Base-by-base conservation (phyloP, 2,329 filamentous ascomycete species). In the Aspergillus ochraceoroseus region DNA sequence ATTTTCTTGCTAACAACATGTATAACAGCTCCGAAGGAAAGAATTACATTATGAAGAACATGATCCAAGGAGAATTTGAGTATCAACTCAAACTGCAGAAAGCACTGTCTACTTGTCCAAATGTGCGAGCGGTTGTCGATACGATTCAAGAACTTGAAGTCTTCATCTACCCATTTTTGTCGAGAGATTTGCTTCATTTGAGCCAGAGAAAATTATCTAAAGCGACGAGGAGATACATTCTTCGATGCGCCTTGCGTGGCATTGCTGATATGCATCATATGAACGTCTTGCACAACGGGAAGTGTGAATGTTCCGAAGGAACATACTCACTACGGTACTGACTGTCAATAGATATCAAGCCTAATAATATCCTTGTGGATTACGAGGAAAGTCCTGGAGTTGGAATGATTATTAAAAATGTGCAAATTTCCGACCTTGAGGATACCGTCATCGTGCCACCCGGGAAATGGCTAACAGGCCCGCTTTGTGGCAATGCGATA, bases 241-340 rank as follows among this genome's bases (percentile, higher is more conserved):
- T 55, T n/a, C 43, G 41, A 34, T 38, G 27, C 15, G 50, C 47
- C 47, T 28, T 57, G 37, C 32, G 32, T 46, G 62, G 63, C 0
- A 47, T 65, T 5, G 57, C 47, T 28, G 53, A 61, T 43, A 52
- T 66, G 22, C 62, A 65, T 44, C 54, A 59, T 17, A 49, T 46
- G 32, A 37, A 55, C 7, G 60, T 66, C 25, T 29, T 63, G 7
- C 59, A 66, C 41, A 63, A 52, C 19, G 56, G 60, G 50, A 47
- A 47, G 49, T 47, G 38, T 38, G 13, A 30, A 32, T 27, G 31
- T 13, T n/a, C 7, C n/a, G 6, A 20, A 4, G n/a, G n/a, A n/a
- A n/a, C 5, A 25, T 19, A 19, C 19, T 19, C 7, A 15, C 9
- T 7, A 18, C 19, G 2, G 13, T 30, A 13, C 30, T 39, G 18